phyloP scores from a whole-genome alignment of 345 rosid genomes.

The Eucalyptus viminalis region DNA sequence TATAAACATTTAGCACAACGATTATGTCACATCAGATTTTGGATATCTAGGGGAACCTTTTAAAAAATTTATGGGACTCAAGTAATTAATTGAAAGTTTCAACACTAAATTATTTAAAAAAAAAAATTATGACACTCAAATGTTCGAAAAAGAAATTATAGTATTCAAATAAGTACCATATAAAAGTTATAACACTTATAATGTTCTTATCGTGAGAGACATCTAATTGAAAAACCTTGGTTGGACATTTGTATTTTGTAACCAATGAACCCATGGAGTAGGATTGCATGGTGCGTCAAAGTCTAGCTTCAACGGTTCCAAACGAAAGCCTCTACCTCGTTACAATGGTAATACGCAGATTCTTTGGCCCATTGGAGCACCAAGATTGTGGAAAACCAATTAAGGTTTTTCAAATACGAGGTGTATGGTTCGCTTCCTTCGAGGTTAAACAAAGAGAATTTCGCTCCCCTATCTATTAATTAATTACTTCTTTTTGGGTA shows the following conservation, averaged over 20 bases:
- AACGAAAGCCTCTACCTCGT: not conserved
- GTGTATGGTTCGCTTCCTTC: not conserved
- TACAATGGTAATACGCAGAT: not conserved
- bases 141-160: too few relatives aligned
- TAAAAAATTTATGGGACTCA: not conserved
- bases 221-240: not conserved
- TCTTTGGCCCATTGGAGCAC: not conserved
- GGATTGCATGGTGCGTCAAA: not conserved
- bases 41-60: too few relatives aligned
- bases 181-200: too few relatives aligned
- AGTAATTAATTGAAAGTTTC: too few relatives aligned
- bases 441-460: not conserved
- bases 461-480: not conserved
- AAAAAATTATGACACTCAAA: too few relatives aligned
- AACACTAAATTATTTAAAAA: too few relatives aligned
- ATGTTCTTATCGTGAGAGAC: not conserved
- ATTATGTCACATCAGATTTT: not conserved
- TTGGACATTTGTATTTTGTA: not conserved
- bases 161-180: accelerated
- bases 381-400: not conserved
- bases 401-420: not conserved
- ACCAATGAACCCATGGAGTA: not conserved
- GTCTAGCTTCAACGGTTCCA: not conserved
- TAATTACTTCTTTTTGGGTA: not conserved
- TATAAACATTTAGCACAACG: too few relatives aligned